A percentile compares a stretch with the other conserved stretches of the same genome.
These are phyloP conservation scores for Kwoniella europaea DNA, from an alignment of 768 basidiomycete species.

Conservation along the genomic window DNA sequence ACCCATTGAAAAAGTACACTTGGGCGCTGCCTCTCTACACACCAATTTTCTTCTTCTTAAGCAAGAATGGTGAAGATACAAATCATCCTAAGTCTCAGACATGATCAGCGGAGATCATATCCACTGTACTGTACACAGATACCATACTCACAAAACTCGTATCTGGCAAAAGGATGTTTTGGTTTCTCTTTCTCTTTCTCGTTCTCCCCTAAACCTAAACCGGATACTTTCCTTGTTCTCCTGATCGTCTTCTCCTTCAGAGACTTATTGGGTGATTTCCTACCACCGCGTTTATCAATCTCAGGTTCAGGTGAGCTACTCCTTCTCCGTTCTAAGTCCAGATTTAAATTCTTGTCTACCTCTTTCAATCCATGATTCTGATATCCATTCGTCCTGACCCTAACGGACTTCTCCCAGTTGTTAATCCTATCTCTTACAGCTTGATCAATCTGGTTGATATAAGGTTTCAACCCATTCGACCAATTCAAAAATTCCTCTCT, in stretches of 20 bases:
- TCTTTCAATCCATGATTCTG: background rate
- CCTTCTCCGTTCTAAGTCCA: background rate
- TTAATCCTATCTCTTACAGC: background rate
- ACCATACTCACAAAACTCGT: background rate
- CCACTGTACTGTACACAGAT: too few species aligned
- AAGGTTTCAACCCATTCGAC: background rate
- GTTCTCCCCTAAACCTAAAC: background rate
- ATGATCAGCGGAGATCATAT: too few species aligned
- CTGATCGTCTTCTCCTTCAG: background rate
- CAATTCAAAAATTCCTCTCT: background rate
- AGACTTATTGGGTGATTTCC: background rate
- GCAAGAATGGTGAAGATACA: too few species aligned
- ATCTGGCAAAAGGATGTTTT: background rate
- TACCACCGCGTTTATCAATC: background rate
- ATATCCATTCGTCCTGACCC: background rate
- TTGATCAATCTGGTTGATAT: background rate
- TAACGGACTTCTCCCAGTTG: background rate
- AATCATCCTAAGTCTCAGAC: too few species aligned
- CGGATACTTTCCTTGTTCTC: background rate
- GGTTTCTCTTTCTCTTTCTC: background rate
- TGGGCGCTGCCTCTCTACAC: too few species aligned
- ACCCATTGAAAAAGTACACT: too few species aligned
- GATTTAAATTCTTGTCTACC: background rate
- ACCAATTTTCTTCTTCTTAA: too few species aligned
- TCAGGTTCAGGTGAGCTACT: slow-evolving; percentile 1